Conservation (phyloP, 768 basidiomycete species). For the Exidia glandulosa region DNA sequence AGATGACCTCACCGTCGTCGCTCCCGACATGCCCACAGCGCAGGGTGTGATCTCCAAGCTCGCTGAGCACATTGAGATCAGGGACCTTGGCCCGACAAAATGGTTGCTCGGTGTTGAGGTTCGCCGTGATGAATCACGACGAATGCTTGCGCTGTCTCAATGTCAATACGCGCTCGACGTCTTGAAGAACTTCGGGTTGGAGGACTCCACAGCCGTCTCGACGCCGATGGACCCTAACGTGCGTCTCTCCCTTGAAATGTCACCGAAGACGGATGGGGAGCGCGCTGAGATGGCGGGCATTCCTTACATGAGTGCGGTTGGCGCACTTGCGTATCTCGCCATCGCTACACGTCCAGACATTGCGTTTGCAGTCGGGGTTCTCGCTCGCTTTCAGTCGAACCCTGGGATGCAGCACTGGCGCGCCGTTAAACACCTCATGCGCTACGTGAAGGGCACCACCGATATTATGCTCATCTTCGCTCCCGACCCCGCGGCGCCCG, state of each 20-base stretch:
- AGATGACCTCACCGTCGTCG: slow-evolving; percentile 23
- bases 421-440: too few relatives aligned
- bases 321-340: slow-evolving; percentile 20
- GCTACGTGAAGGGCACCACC: slow-evolving; percentile 25
- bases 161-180: slow-evolving; percentile 9
- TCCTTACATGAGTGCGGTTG: slow-evolving; percentile 22
- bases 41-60: too few relatives aligned
- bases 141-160: slow-evolving; percentile 7
- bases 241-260: slow-evolving; percentile 2
- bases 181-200: slow-evolving; percentile 5
- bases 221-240: slow-evolving; percentile 10
- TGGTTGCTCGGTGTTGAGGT: slow-evolving; percentile 12
- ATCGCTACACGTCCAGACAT: slow-evolving; percentile 20
- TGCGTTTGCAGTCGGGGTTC: slow-evolving; percentile 21
- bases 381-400: too few relatives aligned
- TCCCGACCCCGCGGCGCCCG: neutral
- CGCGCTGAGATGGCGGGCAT: slow-evolving; percentile 14
- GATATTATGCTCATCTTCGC: slow-evolving; percentile 14
- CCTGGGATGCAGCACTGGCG: slow-evolving; percentile 29
- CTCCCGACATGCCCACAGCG: too few relatives aligned
- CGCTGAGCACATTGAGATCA: too few relatives aligned
- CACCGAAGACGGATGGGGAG: slow-evolving; percentile 5
- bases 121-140: slow-evolving; percentile 1
- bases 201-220: slow-evolving; percentile 5
- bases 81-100: slow-evolving; percentile 17